A percentile compares a stretch with the other conserved stretches of the same genome.
Evolutionary conservation across 129 eudicot species (phyloP).

Genomic region (Solidago caesia): DNA sequence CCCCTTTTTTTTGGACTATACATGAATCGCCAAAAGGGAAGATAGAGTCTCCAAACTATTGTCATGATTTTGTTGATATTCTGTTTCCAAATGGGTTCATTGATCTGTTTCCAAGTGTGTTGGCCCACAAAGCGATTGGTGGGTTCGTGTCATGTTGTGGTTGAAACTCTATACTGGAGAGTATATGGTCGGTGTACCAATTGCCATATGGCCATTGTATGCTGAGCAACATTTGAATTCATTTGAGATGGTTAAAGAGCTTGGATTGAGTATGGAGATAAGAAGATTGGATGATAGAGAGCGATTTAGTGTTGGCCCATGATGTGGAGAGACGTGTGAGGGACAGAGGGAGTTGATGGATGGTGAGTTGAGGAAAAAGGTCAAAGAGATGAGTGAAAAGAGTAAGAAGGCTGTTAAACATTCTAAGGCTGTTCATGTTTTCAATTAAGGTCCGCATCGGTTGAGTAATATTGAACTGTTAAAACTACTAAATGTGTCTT

Average conservation of each 20-base stretch:
- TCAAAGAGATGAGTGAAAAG: neutral
- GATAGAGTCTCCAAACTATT: slow-evolving; percentile 4
- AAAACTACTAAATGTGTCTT: too few relatives aligned
- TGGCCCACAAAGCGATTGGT: slow-evolving; percentile 2
- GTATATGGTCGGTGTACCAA: slow-evolving; percentile 10
- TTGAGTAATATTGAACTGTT: too few relatives aligned
- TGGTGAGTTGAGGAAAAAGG: neutral
- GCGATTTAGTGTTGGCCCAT: neutral
- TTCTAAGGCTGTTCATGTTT: too few relatives aligned
- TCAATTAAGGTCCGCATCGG: too few relatives aligned
- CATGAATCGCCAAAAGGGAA: neutral
- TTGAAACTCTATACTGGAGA: slow-evolving; percentile 4
- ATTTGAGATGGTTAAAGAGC: neutral
- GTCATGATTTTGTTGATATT: neutral
- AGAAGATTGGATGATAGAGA: neutral
- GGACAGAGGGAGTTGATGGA: neutral
- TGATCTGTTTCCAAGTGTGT: slow-evolving; percentile 16
- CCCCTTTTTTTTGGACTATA: slow-evolving; percentile 41
- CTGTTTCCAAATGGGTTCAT: slow-evolving; percentile 22
- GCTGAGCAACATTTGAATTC: slow-evolving; percentile 9
- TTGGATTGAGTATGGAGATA: slow-evolving; percentile 12
- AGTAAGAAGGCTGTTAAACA: neutral
- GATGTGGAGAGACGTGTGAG: neutral
- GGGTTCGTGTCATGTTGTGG: slow-evolving; percentile 12
- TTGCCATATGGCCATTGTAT: slow-evolving; percentile 16